Evolutionary conservation across 139 green algal genomes (phyloP), one percentile per base, ranked within the genome.

Genomic region (Protoeuglena noctilucae): DNA sequence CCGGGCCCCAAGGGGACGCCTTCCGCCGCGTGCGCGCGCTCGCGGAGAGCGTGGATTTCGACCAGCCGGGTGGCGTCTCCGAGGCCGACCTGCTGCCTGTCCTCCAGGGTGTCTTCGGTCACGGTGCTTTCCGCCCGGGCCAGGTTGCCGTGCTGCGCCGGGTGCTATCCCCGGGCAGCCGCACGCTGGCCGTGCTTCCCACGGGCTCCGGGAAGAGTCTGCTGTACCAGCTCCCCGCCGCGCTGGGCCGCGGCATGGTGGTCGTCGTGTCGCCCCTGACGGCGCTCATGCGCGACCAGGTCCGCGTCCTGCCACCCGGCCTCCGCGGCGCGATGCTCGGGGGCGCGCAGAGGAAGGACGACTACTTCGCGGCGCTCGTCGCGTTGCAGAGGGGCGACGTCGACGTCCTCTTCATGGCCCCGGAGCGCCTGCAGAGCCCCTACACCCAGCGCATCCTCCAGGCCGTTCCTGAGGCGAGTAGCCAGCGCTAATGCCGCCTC

Each of bases 241-340:
- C 86, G 27, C 66, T 95, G 29, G 57, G 87, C 51, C 41, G 58
- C 70, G 82, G 76, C 4, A 53, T 81, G 3, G 73, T 74, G 0
- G 55, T 96, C 23, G 86, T 96, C 23, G 72, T 96, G 41, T 88
- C 77, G 6, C 88, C 88, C 0, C 75, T 96, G 52, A 62, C 95
- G 40, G 84, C 88, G 3, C 72, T 96, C 3, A 95, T 95, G 84
- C 57, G 65, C 29, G 86, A 96, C 69, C 88, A 96, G 75, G 65
- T 95, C 28, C 28, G 57, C 2, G 65, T 68, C n/a, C 67, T 93
- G 66, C 82, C 88, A 1, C 25, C 66, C 0, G 40, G 58, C 21
- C 64, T 96, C 23, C 70, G 76, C 1, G 78, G 76, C 1, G 88
- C 74, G 4, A 79, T 87, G 61, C 69, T 96, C 52, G 79, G 67